These are phyloP conservation scores for Fremontodendron californicum DNA, from an alignment of 345 rosid species.

Conservation along the genomic window DNA sequence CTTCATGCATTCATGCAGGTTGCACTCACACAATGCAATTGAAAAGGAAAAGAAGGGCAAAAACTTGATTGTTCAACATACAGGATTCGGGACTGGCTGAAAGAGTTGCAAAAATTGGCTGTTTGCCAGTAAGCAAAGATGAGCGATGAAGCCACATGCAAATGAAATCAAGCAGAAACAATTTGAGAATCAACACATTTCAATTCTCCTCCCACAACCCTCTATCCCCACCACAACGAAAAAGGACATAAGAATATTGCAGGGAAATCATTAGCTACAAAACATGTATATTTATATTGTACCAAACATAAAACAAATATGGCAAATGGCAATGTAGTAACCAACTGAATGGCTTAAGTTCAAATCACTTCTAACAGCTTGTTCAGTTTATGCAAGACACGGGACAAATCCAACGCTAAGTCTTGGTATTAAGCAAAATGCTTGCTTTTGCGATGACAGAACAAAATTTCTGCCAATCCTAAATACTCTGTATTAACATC, in stretches of 20 bases:
- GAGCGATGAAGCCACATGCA: neutral
- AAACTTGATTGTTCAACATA: neutral
- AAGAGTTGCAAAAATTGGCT: neutral
- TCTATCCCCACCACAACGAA: neutral
- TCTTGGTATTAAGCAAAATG: neutral
- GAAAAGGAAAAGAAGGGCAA: neutral
- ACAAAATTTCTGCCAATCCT: neutral
- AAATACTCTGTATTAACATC: neutral
- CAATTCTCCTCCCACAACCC: neutral
- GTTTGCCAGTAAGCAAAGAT: neutral
- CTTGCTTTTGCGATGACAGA: neutral
- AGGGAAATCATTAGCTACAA: neutral
- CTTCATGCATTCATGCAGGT: neutral
- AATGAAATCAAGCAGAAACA: neutral
- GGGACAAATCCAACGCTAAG: neutral
- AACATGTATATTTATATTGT: neutral
- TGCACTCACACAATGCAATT: neutral
- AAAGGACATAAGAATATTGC: neutral
- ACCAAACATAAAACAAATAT: neutral
- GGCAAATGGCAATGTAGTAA: neutral
- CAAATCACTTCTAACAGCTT: neutral
- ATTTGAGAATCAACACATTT: neutral
- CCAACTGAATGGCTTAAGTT: neutral
- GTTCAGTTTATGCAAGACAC: neutral
- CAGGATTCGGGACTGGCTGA: neutral